Evolutionary conservation across 129 eudicot genomes (phyloP).

Genomic region (Flaveria linearis): DNA sequence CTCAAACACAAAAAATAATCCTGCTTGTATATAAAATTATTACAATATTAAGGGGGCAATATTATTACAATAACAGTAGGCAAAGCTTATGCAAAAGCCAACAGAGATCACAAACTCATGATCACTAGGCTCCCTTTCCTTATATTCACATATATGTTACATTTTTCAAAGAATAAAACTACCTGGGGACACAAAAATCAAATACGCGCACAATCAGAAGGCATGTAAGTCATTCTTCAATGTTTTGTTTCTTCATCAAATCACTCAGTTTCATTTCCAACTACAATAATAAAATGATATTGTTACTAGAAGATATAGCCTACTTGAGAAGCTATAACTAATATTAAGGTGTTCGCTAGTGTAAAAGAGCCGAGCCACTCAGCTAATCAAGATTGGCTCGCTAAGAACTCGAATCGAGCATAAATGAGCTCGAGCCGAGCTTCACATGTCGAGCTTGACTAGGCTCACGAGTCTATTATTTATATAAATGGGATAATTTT

Average conservation of each 20-base stretch:
- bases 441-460: neutral
- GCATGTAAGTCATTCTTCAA: constrained; percentile 2
- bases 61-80: constrained; percentile 28
- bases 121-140: constrained; percentile 25
- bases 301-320: neutral
- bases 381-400: neutral
- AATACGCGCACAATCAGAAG: neutral
- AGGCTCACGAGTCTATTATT: neutral
- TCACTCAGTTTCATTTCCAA: constrained; percentile 17
- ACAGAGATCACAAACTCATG: constrained; percentile 24
- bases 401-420: no score
- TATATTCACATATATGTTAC: constrained; percentile 37
- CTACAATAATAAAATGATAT: constrained; percentile 1
- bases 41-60: constrained; percentile 12
- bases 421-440: no score
- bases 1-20: neutral
- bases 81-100: constrained; percentile 25
- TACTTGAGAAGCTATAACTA: neutral
- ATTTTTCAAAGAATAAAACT: constrained; percentile 30
- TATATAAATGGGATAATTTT: neutral
- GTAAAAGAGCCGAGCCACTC: neutral
- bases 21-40: constrained; percentile 12
- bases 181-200: neutral
- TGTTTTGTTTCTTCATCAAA: constrained; percentile 17
- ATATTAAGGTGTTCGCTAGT: neutral